Base-by-base conservation (phyloP, 2,329 filamentous ascomycete genomes). In the Albophoma yamanashiensis region DNA sequence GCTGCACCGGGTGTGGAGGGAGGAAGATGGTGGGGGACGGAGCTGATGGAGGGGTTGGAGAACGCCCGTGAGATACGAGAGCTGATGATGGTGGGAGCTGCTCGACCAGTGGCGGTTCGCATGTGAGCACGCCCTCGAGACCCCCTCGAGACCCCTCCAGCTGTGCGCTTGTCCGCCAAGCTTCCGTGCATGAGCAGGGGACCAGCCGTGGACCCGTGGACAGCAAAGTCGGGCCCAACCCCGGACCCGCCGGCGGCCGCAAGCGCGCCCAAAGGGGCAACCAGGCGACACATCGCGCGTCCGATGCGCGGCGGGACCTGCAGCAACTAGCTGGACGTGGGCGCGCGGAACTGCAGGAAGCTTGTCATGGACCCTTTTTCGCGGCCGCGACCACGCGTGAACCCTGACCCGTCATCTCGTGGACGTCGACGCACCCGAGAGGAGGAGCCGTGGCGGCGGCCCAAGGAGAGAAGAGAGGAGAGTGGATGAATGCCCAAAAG, bases 251-350 rank as follows among this genome's bases (percentile, higher is more conserved):
- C 31, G 38, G n/a, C 7, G 31, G 17, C 9, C 31, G 17, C 53
- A 58, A 59, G 58, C 63, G 50, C 63, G 59, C 70, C 67, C 58
- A 68, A 73, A 71, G 55, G 60, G 70, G 70, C 62, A 73, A 71
- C 53, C 58, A 66, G 64, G 68, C 61, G 62, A 70, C 70, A 73
- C 61, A 64, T 63, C 65, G 62, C 73, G 70, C 70, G 69, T 67
- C 68, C 68, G 62, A 65, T 66, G 60, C 59, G 22, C 60, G 63
- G 59, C 59, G 55, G 64, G 61, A 64, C 62, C 64, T 64, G 63
- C 63, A 64, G 63, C 45, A 47, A 47, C 61, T 56, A 59, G 56
- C 56, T 50, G 58, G 42, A 56, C 53, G 45, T 31, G 27, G 59
- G 61, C 58, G 59, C 40, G 59, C 50, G n/a, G 56, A 55, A 55